phyloP scores from a whole-genome alignment of 176 grass and related monocot genomes.

The Urochloa ruziziensis region DNA sequence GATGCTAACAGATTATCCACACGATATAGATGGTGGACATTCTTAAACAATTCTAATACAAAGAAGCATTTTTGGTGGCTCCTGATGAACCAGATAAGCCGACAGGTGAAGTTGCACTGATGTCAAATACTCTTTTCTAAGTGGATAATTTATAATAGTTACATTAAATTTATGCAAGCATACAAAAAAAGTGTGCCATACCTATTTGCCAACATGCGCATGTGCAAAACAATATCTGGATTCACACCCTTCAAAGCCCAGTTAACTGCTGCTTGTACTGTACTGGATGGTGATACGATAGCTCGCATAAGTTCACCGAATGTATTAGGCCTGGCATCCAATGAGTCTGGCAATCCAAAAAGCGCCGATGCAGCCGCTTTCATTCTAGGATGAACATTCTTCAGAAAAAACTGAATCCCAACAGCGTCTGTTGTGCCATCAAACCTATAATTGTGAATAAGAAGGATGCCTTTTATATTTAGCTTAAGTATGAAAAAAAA shows the following conservation, averaged over 20 bases:
- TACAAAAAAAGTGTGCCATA: conserved; percentile 13
- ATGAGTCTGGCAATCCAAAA: conserved; percentile 50
- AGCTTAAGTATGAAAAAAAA: not conserved
- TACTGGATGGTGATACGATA: conserved; percentile 61
- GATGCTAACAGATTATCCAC: not conserved
- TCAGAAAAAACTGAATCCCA: conserved; percentile 85
- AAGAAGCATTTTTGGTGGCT: conserved; percentile 10
- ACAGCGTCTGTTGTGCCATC: conserved; percentile 75
- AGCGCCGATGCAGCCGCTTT: conserved; percentile 54
- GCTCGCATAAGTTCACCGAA: conserved; percentile 84
- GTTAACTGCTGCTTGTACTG: conserved; percentile 58
- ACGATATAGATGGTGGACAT: not conserved
- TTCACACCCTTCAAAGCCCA: conserved; percentile 61
- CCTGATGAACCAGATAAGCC: not conserved
- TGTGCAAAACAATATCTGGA: conserved; percentile 86
- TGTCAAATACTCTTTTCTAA: not conserved
- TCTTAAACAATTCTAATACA: not conserved
- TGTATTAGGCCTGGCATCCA: conserved; percentile 67
- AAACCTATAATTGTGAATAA: conserved; percentile 52
- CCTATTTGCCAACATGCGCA: conserved; percentile 90
- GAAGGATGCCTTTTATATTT: not conserved
- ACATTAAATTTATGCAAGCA: not conserved
- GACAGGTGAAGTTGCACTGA: conserved; percentile 2
- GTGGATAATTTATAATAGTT: not conserved
- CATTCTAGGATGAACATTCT: conserved; percentile 75